These are phyloP conservation scores for Colletotrichum magnum DNA, from an alignment of 2,329 filamentous ascomycete species.

Conservation along the genomic window DNA sequence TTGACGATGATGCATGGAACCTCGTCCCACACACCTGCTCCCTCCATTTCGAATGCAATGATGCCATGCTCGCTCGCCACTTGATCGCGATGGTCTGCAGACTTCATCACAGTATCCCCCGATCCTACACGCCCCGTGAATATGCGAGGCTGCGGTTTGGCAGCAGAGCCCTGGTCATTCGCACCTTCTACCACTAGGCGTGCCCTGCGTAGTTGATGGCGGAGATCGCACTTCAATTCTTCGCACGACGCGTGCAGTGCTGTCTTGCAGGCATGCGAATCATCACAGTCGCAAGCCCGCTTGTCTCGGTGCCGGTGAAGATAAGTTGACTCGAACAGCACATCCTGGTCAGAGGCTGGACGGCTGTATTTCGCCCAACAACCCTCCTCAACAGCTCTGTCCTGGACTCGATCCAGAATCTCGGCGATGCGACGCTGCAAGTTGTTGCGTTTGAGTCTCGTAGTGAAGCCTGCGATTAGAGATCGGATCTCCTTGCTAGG, in stretches of 20 bases:
- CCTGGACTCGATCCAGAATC: not conserved
- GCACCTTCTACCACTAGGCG: slow-evolving; percentile 1
- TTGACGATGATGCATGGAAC: slow-evolving; percentile 7
- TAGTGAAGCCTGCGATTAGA: slow-evolving; percentile 41
- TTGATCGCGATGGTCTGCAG: slow-evolving; percentile 6
- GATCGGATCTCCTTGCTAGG: slow-evolving; percentile 48
- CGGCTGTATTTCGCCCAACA: slow-evolving; percentile 41
- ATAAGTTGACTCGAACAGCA: slow-evolving; percentile 49
- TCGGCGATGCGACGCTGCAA: slow-evolving; percentile 9
- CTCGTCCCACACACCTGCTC: slow-evolving; percentile 8
- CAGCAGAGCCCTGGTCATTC: not conserved
- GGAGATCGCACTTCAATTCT: slow-evolving; percentile 45
- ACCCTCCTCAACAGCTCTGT: not conserved
- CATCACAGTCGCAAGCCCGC: not conserved
- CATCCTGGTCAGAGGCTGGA: slow-evolving; percentile 47
- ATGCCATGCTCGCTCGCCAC: not conserved
- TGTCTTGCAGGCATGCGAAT: slow-evolving; percentile 41
- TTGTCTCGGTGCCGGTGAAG: slow-evolving; percentile 49
- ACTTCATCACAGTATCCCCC: slow-evolving; percentile 51
- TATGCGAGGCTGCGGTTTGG: not conserved
- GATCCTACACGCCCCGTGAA: slow-evolving; percentile 37
- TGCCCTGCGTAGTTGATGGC: not conserved
- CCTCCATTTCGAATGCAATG: slow-evolving; percentile 29
- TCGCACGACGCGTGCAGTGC: slow-evolving; percentile 41
- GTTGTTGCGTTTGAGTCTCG: slow-evolving; percentile 28